phyloP scores from a whole-genome alignment of 805 yeast species.

The Yarrowia phangngaensis region DNA sequence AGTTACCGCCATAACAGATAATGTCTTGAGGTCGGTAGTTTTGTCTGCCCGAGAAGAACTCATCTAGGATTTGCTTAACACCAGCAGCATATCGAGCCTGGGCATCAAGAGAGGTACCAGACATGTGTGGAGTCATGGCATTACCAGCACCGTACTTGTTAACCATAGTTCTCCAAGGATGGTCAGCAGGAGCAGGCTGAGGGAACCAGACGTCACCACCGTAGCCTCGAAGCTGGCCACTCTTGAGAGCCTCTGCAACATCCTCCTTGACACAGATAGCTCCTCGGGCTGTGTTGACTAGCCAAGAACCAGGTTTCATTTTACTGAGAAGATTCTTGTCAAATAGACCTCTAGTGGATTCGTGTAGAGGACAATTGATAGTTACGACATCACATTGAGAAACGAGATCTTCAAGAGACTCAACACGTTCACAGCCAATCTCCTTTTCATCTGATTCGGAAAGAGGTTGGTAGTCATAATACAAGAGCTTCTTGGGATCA shows the following conservation, averaged over 20 bases:
- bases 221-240: slow-evolving; percentile 50
- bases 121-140: slow-evolving; percentile 80
- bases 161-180: slow-evolving; percentile 70
- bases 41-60: slow-evolving; percentile 56
- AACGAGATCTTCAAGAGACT: slow-evolving; percentile 48
- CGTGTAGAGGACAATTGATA: slow-evolving; percentile 52
- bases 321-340: slow-evolving; percentile 45
- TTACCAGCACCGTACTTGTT: slow-evolving; percentile 70
- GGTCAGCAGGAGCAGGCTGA: slow-evolving; percentile 52
- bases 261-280: slow-evolving; percentile 55
- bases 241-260: slow-evolving; percentile 45
- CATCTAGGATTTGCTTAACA: slow-evolving; percentile 58
- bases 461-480: slow-evolving; percentile 51
- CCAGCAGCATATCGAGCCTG: slow-evolving; percentile 72
- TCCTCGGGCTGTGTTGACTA: slow-evolving; percentile 61
- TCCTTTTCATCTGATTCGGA: slow-evolving; percentile 45
- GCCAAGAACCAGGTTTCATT: slow-evolving; percentile 52
- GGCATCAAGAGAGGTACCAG: slow-evolving; percentile 78
- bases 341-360: slow-evolving; percentile 49
- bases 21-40: slow-evolving; percentile 76
- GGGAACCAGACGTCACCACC: slow-evolving; percentile 52
- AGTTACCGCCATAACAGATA: slow-evolving; percentile 66
- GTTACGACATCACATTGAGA: slow-evolving; percentile 48
- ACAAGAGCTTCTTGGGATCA: slow-evolving; percentile 49
- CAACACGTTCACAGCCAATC: slow-evolving; percentile 45